Evolutionary conservation across 768 basidiomycete genomes (phyloP).

Genomic region (Dioszegia aurantiaca): DNA sequence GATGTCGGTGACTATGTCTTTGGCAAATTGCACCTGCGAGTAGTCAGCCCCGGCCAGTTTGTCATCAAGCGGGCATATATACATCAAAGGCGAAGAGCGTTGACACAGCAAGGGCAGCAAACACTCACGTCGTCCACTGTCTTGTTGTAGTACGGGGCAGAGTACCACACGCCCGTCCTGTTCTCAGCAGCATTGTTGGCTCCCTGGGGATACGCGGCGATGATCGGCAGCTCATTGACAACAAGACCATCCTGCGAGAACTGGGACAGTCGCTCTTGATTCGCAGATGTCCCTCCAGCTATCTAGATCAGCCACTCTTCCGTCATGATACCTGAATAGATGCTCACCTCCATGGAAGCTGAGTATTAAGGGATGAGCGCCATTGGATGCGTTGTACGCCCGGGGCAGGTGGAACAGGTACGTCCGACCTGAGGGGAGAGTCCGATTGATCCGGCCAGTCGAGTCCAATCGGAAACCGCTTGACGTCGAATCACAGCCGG

Average conservation of each 20-base stretch:
- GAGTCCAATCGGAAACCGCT: slow-evolving; percentile 10
- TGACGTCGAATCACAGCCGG: background rate
- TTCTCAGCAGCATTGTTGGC: slow-evolving; percentile 29
- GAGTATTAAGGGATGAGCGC: slow-evolving; percentile 25
- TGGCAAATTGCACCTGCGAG: slow-evolving; percentile 36
- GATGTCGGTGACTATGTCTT: slow-evolving; percentile 33
- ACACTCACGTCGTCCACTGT: slow-evolving; percentile 32
- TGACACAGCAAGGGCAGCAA: no score
- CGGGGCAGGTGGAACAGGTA: slow-evolving; percentile 20
- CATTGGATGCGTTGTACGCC: slow-evolving; percentile 11
- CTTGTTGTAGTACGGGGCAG: slow-evolving; percentile 28
- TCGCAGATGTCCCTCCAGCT: slow-evolving; percentile 29
- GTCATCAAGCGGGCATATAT: no score
- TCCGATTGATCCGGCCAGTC: slow-evolving; percentile 10
- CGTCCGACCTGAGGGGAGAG: slow-evolving; percentile 15
- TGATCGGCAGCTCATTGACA: slow-evolving; percentile 25
- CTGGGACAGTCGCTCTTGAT: slow-evolving; percentile 24
- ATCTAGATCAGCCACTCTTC: background rate
- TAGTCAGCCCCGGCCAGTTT: slow-evolving; percentile 3
- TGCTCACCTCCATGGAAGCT: slow-evolving; percentile 36
- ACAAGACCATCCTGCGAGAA: slow-evolving; percentile 21
- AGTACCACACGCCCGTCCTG: slow-evolving; percentile 30
- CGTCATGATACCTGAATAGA: no score
- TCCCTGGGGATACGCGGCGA: slow-evolving; percentile 32
- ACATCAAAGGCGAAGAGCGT: background rate